These are phyloP conservation scores for Saccharata proteae DNA, from an alignment of 2,329 filamentous ascomycete species.

Conservation along the genomic window DNA sequence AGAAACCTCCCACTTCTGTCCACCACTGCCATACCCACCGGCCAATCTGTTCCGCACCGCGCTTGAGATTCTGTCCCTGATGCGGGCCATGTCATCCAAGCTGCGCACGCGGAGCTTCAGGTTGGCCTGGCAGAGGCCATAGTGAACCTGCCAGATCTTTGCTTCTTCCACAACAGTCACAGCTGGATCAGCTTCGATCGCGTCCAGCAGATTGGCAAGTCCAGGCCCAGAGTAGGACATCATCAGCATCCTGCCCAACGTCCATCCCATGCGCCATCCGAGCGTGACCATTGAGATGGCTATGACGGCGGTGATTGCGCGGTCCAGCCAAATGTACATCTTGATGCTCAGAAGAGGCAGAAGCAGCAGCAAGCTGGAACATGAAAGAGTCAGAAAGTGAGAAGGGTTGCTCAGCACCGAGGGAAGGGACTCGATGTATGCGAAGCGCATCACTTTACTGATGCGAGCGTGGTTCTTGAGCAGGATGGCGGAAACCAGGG, in stretches of 20 bases:
- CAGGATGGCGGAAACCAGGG: conserved; percentile 73
- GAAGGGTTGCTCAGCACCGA: conserved; percentile 88
- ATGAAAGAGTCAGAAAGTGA: conserved; percentile 85
- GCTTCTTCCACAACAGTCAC: conserved; percentile 76
- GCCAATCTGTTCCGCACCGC: conserved; percentile 77
- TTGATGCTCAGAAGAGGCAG: conserved; percentile 70
- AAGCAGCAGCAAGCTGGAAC: conserved; percentile 66
- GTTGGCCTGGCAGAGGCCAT: conserved; percentile 92
- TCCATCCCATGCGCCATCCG: conserved; percentile 70
- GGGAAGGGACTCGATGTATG: conserved; percentile 63
- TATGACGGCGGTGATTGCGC: conserved; percentile 67
- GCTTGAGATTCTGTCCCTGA: conserved; percentile 64
- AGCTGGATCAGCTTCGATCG: conserved; percentile 69
- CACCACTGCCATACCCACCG: conserved; percentile 73
- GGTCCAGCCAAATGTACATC: conserved; percentile 76
- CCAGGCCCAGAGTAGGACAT: conserved; percentile 65
- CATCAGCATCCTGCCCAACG: conserved; percentile 84
- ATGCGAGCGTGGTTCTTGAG: conserved; percentile 87
- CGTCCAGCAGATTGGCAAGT: conserved; percentile 57
- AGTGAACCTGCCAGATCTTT: conserved; percentile 97
- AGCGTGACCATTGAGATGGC: conserved; percentile 80
- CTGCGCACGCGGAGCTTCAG: conserved; percentile 64
- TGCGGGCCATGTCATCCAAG: conserved; percentile 50
- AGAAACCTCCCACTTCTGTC: conserved; percentile 85
- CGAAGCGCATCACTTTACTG: conserved; percentile 78